phyloP scores from a whole-genome alignment of 768 basidiomycete genomes.

The Baorangia bicolor region DNA sequence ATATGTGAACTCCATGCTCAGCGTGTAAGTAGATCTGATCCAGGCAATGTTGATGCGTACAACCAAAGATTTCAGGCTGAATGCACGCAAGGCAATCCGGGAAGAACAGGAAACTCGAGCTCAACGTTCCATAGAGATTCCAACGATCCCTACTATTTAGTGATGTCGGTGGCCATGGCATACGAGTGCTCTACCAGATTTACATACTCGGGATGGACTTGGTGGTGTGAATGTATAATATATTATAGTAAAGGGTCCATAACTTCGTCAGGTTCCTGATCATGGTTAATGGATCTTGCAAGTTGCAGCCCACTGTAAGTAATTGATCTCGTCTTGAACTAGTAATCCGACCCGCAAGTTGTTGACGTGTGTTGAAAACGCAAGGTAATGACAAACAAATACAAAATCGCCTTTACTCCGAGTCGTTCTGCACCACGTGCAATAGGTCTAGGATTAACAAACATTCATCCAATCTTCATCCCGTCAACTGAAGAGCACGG shows the following conservation, averaged over 20 bases:
- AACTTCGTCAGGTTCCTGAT: no score
- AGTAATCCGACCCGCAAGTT: no score
- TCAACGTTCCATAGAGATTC: constrained; percentile 11
- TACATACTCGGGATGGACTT: neutral
- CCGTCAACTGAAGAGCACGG: neutral
- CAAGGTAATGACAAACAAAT: neutral
- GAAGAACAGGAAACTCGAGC: constrained; percentile 7
- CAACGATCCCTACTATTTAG: constrained; percentile 17
- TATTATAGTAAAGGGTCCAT: no score
- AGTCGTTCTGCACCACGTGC: neutral
- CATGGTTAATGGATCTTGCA: no score
- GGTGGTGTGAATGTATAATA: neutral
- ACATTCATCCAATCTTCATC: neutral
- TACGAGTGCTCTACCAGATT: neutral
- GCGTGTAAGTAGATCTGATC: constrained; percentile 18
- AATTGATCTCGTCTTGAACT: no score
- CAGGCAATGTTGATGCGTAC: neutral
- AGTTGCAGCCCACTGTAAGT: no score
- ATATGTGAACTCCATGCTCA: constrained; percentile 26
- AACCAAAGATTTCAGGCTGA: constrained; percentile 6
- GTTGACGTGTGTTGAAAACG: neutral
- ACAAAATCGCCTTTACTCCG: neutral
- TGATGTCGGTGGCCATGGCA: neutral
- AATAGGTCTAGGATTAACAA: neutral
- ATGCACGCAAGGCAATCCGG: constrained; percentile 18